Conservation (phyloP, 192 early-diverging fungal species). For the Umbelopsis vinacea region DNA sequence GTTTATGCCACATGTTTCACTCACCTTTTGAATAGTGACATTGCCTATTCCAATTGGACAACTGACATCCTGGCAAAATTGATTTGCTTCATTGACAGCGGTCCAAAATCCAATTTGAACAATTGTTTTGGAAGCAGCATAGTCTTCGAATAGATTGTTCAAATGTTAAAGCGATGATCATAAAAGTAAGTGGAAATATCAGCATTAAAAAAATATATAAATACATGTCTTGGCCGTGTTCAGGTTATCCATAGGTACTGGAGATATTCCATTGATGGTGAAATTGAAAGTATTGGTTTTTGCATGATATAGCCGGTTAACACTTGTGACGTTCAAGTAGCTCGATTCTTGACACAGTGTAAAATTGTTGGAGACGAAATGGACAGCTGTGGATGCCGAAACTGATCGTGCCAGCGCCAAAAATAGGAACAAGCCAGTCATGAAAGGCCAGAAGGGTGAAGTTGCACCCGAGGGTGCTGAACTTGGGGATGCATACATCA, state of each 20-base stretch:
- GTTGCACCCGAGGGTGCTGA: not conserved
- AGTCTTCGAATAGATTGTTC: not conserved
- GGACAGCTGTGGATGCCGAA: not conserved
- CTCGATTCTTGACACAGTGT: constrained; percentile 6
- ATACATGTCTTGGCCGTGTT: constrained; percentile 14
- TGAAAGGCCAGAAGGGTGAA: not conserved
- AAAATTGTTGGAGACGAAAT: constrained; percentile 10
- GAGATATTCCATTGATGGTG: constrained; percentile 4
- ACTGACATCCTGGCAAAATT: not conserved
- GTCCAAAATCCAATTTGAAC: constrained; percentile 17
- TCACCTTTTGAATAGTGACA: not conserved
- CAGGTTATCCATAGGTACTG: not conserved
- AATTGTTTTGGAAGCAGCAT: constrained; percentile 18
- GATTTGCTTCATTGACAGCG: constrained; percentile 18
- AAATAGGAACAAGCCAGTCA: constrained; percentile 8
- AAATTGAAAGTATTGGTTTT: not conserved
- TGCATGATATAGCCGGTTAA: constrained; percentile 8
- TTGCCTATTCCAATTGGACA: not conserved
- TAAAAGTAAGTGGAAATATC: not conserved
- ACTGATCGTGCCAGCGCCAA: not conserved
- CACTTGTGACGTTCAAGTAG: constrained; percentile 11
- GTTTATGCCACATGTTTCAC: not conserved
- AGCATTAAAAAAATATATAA: not conserved
- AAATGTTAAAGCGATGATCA: not conserved
- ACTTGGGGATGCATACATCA: constrained; percentile 1